Evolutionary conservation across 345 rosid genomes (phyloP).

Genomic region (Triadica sebifera): DNA sequence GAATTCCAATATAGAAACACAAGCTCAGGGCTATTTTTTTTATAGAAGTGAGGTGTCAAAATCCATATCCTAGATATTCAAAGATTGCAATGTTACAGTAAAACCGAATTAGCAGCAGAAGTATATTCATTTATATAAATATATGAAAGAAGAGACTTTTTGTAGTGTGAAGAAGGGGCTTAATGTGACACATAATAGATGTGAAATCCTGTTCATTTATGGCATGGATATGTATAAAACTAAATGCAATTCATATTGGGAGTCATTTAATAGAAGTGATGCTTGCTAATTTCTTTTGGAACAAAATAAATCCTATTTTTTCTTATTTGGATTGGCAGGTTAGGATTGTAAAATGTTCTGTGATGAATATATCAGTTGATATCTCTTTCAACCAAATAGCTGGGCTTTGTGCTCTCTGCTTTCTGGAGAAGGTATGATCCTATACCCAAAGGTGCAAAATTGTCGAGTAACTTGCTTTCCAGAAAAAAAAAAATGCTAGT

Average conservation of each 20-base stretch:
- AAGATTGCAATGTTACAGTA: too few relatives aligned
- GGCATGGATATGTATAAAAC: background rate
- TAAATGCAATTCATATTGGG: background rate
- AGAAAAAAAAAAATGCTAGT: background rate
- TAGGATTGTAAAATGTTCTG: conserved; percentile 80
- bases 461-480: background rate
- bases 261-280: background rate
- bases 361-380: conserved; percentile 82
- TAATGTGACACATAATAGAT: background rate
- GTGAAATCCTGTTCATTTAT: background rate
- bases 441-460: background rate
- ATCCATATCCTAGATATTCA: too few relatives aligned
- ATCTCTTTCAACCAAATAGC: conserved; percentile 92
- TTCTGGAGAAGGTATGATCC: conserved; percentile 75
- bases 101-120: too few relatives aligned
- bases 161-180: background rate
- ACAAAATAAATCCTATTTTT: background rate
- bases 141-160: too few relatives aligned
- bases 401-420: conserved; percentile 81
- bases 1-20: too few relatives aligned
- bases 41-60: too few relatives aligned
- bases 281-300: background rate
- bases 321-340: conserved; percentile 50
- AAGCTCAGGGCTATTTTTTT: too few relatives aligned
- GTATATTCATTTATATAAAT: too few relatives aligned